Evolutionary conservation across 768 basidiomycete genomes (phyloP).

Genomic region (Cystobasidium ongulense): DNA sequence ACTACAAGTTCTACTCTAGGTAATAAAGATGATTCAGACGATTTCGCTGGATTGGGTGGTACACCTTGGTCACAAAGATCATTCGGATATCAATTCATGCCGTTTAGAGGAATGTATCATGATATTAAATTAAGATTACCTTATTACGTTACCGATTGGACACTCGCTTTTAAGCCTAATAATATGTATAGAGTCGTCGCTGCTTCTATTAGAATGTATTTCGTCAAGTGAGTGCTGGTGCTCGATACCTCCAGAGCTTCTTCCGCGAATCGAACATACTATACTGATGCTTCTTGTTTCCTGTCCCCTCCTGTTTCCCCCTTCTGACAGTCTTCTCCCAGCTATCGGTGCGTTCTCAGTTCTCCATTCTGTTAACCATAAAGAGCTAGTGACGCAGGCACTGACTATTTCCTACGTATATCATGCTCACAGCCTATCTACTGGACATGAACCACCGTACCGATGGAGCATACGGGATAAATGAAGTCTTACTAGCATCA

Average conservation of each 20-base stretch:
- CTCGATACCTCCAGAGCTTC: not conserved
- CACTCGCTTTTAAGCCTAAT: conserved; percentile 65
- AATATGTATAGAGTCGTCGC: conserved; percentile 70
- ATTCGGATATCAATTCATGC: conserved; percentile 20
- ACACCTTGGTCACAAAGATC: conserved; percentile 29
- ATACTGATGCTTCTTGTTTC: not conserved
- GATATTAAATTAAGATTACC: conserved; percentile 67
- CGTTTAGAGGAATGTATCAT: conserved; percentile 54
- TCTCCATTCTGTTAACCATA: not conserved
- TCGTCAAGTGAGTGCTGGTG: conserved; percentile 58
- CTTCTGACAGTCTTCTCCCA: conserved; percentile 43
- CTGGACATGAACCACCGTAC: conserved; percentile 77
- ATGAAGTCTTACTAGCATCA: conserved; percentile 71
- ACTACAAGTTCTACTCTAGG: not conserved
- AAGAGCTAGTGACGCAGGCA: not conserved
- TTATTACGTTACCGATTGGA: conserved; percentile 81
- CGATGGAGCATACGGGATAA: conserved; percentile 76
- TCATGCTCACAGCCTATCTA: conserved; percentile 58
- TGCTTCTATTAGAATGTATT: conserved; percentile 74
- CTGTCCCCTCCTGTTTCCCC: conserved; percentile 8
- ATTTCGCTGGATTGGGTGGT: conserved; percentile 8
- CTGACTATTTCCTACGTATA: conserved; percentile 62
- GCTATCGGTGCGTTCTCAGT: conserved; percentile 2
- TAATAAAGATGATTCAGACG: not conserved
- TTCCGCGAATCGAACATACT: not conserved